phyloP scores from a whole-genome alignment of 148 eudicot genomes.

The Persicaria maculosa region DNA sequence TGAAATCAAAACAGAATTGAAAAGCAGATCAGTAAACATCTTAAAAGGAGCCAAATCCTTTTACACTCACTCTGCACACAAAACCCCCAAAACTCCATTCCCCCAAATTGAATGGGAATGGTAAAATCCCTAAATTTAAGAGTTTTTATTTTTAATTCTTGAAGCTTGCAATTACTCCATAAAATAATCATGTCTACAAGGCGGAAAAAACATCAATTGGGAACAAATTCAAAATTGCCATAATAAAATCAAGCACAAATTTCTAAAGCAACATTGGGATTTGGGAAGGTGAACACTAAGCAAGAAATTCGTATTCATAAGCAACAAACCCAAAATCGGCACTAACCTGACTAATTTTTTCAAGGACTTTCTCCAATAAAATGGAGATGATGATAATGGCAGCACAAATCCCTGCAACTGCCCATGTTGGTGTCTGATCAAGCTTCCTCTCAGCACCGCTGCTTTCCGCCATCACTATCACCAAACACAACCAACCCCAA shows the following conservation, averaged over 20 bases:
- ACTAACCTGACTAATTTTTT: constrained; percentile 45
- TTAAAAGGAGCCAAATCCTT: not conserved
- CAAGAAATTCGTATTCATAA: not conserved
- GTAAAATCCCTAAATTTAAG: not conserved
- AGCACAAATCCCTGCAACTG: constrained; percentile 65
- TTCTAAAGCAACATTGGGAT: not conserved
- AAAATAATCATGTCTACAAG: not conserved
- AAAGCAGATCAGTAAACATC: not conserved
- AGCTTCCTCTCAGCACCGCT: constrained; percentile 39
- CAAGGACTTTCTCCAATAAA: constrained; percentile 56
- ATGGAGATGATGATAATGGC: constrained; percentile 58
- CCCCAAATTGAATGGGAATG: not conserved
- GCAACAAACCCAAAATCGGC: not conserved
- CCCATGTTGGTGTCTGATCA: constrained; percentile 87
- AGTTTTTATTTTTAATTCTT: not conserved
- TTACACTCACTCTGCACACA: not conserved
- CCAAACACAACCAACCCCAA: not conserved
- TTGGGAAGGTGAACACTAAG: not conserved
- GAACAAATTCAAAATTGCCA: not conserved
- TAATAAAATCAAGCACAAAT: not conserved
- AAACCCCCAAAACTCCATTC: not conserved
- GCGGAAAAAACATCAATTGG: not conserved
- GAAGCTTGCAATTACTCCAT: too few relatives aligned
- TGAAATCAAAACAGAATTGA: constrained; percentile 14
- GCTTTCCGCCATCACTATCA: constrained; percentile 11